A percentile compares a stretch with the other conserved stretches of the same genome.
Evolutionary conservation across 1,139 yeast species (phyloP).

Genomic region (Pichia sp.): DNA sequence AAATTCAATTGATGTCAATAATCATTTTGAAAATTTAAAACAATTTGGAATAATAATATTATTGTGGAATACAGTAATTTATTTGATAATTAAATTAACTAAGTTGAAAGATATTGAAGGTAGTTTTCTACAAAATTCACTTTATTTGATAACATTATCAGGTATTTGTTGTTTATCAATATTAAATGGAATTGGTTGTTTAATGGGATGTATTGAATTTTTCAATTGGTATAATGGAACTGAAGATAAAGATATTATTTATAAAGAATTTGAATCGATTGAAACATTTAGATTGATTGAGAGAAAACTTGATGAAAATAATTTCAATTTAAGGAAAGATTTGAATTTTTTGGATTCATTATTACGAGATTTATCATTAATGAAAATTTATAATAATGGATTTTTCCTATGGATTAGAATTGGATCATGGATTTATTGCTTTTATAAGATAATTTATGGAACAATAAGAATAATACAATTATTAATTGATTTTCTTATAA

Average conservation of each 20-base stretch:
- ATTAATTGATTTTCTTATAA: conserved; percentile 6
- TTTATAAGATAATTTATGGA: conserved; percentile 48
- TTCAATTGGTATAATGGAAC: conserved; percentile 17
- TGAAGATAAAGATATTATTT: conserved; percentile 4
- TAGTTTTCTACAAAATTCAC: conserved; percentile 19
- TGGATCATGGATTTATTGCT: conserved; percentile 53
- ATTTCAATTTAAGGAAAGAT: conserved; percentile 1
- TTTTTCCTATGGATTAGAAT: conserved; percentile 2
- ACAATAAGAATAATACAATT: conserved; percentile 1
- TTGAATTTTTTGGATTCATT: conserved; percentile 10
- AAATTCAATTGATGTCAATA: conserved; percentile 1
- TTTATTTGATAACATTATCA: conserved; percentile 41
- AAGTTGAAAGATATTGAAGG: conserved; percentile 5
- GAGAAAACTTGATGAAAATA: neutral
- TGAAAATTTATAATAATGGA: conserved; percentile 1
- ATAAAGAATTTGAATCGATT: conserved; percentile 12
- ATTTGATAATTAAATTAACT: conserved; percentile 5
- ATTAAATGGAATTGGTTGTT: conserved; percentile 47
- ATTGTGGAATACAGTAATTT: conserved; percentile 17
- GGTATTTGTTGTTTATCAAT: conserved; percentile 46
- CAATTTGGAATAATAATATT: neutral
- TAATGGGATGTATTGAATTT: conserved; percentile 33
- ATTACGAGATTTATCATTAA: conserved; percentile 4
- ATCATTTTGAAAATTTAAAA: conserved; percentile 5
- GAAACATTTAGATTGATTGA: conserved; percentile 16